Evolutionary conservation across 345 rosid genomes (phyloP).

Genomic region (Rhodamnia argentea): DNA sequence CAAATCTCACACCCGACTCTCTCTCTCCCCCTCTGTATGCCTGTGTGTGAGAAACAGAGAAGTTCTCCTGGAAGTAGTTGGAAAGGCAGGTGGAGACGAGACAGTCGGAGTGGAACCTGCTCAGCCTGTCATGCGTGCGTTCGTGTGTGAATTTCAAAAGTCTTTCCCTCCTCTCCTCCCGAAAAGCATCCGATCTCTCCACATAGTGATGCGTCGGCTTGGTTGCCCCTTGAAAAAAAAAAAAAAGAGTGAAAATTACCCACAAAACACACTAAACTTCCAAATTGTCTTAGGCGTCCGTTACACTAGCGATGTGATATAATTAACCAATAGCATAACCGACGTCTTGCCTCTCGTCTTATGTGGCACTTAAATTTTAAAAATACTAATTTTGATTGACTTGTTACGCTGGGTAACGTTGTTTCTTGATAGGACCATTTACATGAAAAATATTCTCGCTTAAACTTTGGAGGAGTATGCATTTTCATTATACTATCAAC

Average conservation of each 20-base stretch:
- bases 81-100: too few species aligned
- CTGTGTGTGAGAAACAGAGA: not conserved
- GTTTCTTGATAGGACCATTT: not conserved
- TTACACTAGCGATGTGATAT: not conserved
- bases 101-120: too few species aligned
- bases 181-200: not conserved
- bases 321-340: accelerated
- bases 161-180: not conserved
- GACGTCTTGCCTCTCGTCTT: not conserved
- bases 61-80: not conserved
- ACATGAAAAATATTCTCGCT: not conserved
- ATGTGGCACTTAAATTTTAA: not conserved
- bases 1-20: not conserved
- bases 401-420: accelerated
- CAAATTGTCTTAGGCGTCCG: not conserved
- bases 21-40: not conserved
- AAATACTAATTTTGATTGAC: not conserved
- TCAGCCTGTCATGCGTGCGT: not conserved
- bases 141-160: not conserved
- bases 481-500: not conserved
- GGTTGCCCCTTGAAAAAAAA: not conserved
- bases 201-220: too few species aligned
- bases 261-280: not conserved
- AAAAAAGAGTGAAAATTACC: too few species aligned
- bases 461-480: not conserved